Evolutionary conservation across 805 yeast genomes (phyloP).

Genomic region (Monosporozyma servazzii): DNA sequence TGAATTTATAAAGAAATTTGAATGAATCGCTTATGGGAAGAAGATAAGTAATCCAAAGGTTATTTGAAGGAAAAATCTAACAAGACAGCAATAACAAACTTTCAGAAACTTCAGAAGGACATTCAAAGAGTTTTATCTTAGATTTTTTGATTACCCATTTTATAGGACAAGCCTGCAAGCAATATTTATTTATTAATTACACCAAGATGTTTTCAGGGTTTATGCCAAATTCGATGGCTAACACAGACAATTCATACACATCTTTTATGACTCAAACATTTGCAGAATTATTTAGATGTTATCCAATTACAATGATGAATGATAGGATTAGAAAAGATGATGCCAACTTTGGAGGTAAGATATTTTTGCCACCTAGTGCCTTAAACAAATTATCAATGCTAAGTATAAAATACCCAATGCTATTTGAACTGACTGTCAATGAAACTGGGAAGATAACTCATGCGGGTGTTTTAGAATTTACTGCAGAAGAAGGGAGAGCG

Average conservation of each 20-base stretch:
- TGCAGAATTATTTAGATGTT: constrained; percentile 85
- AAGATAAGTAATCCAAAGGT: background rate
- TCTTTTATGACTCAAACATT: constrained; percentile 39
- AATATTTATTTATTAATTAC: background rate
- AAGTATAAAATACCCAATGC: constrained; percentile 92
- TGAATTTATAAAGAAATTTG: background rate
- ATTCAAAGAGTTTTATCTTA: background rate
- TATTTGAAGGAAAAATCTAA: background rate
- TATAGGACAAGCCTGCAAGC: background rate
- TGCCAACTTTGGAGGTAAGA: constrained; percentile 91
- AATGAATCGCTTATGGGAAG: background rate
- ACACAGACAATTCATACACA: constrained; percentile 11
- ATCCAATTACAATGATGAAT: constrained; percentile 86
- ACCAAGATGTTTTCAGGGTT: constrained; percentile 32
- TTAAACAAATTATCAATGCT: constrained; percentile 80
- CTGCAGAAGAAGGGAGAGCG: constrained; percentile 94
- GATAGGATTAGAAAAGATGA: constrained; percentile 61
- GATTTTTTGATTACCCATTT: too few species aligned
- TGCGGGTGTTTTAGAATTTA: constrained; percentile 91
- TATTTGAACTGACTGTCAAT: constrained; percentile 70
- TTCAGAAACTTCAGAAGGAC: background rate
- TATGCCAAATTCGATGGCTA: background rate
- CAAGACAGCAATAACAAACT: background rate
- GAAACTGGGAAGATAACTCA: constrained; percentile 56
- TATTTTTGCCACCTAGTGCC: constrained; percentile 89